phyloP scores from a whole-genome alignment of 2,329 filamentous ascomycete species.

The Gnomoniopsis smithogilvyi region DNA sequence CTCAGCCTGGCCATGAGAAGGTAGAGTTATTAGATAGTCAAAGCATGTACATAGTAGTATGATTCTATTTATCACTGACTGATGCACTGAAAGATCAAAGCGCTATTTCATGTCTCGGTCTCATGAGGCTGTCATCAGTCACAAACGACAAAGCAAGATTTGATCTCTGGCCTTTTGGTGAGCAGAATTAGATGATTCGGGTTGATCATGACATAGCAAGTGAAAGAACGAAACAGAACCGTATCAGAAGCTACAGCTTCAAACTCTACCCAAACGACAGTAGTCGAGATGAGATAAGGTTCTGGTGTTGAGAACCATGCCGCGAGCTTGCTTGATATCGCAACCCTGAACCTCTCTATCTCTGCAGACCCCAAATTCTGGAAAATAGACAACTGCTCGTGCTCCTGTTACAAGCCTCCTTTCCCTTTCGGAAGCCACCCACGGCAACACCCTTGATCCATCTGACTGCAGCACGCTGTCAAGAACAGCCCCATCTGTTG shows the following conservation, averaged over 20 bases:
- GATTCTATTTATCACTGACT: neutral
- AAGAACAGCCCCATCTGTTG: constrained; percentile 4
- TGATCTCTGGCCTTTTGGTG: neutral
- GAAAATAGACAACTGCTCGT: neutral
- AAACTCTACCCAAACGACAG: neutral
- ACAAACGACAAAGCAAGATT: neutral
- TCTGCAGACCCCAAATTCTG: constrained; percentile 4
- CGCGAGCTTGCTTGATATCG: neutral
- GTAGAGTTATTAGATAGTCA: neutral
- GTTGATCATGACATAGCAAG: neutral
- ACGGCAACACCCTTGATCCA: neutral
- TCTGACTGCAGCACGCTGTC: neutral
- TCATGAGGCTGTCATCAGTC: neutral
- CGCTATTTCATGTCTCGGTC: neutral
- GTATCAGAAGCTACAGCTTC: neutral
- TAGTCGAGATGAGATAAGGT: neutral
- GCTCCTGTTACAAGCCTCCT: neutral
- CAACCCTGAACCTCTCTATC: neutral
- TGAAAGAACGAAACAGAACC: neutral
- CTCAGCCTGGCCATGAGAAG: neutral
- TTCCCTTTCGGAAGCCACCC: neutral
- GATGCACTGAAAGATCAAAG: neutral
- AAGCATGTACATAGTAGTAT: neutral
- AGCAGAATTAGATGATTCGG: neutral
- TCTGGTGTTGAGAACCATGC: neutral